phyloP scores from a whole-genome alignment of 2,329 filamentous ascomycete species.

The Fusarium multiceps region DNA sequence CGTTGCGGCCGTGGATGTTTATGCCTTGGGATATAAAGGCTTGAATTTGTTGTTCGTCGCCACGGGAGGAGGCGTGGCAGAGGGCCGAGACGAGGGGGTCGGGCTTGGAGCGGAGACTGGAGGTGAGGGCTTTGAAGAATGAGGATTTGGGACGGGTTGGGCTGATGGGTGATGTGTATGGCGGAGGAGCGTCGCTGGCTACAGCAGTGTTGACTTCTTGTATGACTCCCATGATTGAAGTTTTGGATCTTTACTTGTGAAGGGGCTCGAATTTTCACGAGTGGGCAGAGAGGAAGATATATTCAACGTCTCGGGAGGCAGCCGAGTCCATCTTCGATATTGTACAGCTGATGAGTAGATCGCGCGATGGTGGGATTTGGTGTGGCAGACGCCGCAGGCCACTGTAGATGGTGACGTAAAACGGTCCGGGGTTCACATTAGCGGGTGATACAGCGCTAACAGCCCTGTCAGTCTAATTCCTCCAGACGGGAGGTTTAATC shows the following conservation, averaged over 20 bases:
- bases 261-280: too few species aligned
- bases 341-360: not conserved
- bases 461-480: not conserved
- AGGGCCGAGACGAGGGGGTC: conserved; percentile 3
- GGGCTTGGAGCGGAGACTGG: not conserved
- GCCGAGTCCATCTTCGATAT: not conserved
- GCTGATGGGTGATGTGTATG: not conserved
- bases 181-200: not conserved
- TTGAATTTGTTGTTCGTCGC: conserved; percentile 2
- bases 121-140: not conserved
- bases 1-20: conserved; percentile 10
- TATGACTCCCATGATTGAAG: not conserved
- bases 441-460: not conserved
- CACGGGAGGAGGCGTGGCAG: not conserved
- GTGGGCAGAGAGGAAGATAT: too few species aligned
- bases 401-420: not conserved
- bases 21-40: not conserved
- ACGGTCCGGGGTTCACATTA: not conserved
- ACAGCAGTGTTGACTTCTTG: not conserved
- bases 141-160: not conserved
- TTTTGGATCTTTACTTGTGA: fast-evolving
- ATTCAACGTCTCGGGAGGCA: not conserved
- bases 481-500: too few species aligned
- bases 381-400: not conserved
- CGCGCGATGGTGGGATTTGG: too few species aligned